Evolutionary conservation across 768 basidiomycete species (phyloP), one percentile per base, ranked within the genome.

Genomic region (Imleria badia): DNA sequence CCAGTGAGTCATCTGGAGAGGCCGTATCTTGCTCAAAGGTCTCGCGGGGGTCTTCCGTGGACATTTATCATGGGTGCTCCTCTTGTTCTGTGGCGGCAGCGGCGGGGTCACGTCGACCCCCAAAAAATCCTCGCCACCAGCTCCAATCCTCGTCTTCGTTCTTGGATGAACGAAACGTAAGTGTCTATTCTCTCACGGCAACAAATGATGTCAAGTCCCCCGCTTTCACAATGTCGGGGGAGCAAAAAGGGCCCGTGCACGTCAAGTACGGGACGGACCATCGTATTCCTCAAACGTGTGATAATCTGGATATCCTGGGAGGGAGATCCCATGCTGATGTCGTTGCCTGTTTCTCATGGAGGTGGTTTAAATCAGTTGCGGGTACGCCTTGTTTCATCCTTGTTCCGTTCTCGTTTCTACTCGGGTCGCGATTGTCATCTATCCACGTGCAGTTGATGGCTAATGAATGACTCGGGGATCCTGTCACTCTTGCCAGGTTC

Each of bases 131-230:
- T 20, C 91, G 79, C 89, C 89, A 91, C 41, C 92, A 82, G 54
- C 89, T 83, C 88, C 87, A 92, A 61, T 94, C 91, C 66, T 95
- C 92, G 52, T 84, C 81, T 72, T 90, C 87, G 64, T 95, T 91
- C 87, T 91, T 48, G 17, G 10, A 51, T 44, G 43, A 53, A 48
- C 17, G 12, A 29, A 43, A 54, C 30, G 45, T 59, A 52, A 62
- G 48, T 8, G 8, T 19, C 5, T 29, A 6, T 45, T 45, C n/a
- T 45, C 33, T 20, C 20, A 35, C 54, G 48, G 11, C 34, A 31
- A 50, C 17, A 47, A 19, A 39, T n/a, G n/a, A 30, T 52, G 45
- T 44, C 46, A 46, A 53, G n/a, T n/a, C 51, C 36, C 26, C 22
- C 45, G 35, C 45, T 33, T 23, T 38, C 13, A 23, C 19, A 13